phyloP scores from a whole-genome alignment of 2,329 filamentous ascomycete genomes.

The Diplocarpon rosae region DNA sequence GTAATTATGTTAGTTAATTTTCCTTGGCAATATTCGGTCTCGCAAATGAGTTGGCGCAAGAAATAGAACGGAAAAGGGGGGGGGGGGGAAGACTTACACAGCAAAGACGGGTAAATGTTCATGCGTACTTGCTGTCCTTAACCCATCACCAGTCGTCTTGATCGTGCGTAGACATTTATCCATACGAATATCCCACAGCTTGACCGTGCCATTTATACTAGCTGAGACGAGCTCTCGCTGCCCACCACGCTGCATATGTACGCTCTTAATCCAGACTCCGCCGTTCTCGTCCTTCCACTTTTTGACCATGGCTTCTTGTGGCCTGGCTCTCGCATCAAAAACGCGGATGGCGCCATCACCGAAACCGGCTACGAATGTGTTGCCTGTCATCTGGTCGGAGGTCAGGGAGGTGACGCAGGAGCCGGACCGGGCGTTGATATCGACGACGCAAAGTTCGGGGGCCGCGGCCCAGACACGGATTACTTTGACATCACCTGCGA shows the following conservation, averaged over 20 bases:
- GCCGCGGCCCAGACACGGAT: slow-evolving; percentile 95
- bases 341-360: slow-evolving; percentile 90
- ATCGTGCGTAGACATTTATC: slow-evolving; percentile 65
- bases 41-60: background rate
- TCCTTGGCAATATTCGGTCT: background rate
- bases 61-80: background rate
- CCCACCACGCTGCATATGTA: slow-evolving; percentile 93
- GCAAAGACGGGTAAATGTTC: slow-evolving; percentile 96
- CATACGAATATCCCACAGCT: slow-evolving; percentile 92
- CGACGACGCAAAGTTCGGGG: slow-evolving; percentile 82
- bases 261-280: slow-evolving; percentile 87
- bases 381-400: slow-evolving; percentile 94
- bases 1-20: slow-evolving; percentile 17
- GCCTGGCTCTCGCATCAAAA: slow-evolving; percentile 77
- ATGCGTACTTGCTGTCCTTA: slow-evolving; percentile 82
- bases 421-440: slow-evolving; percentile 88
- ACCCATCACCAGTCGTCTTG: slow-evolving; percentile 62
- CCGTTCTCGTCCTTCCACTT: slow-evolving; percentile 87
- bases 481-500: slow-evolving; percentile 89
- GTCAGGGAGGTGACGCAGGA: slow-evolving; percentile 94
- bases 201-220: slow-evolving; percentile 85
- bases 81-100: slow-evolving; percentile 49
- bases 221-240: slow-evolving; percentile 84
- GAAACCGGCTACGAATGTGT: slow-evolving; percentile 92
- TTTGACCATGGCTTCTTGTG: slow-evolving; percentile 85